Evolutionary conservation across 768 basidiomycete species (phyloP).

Genomic region (Termitomyces heimii): DNA sequence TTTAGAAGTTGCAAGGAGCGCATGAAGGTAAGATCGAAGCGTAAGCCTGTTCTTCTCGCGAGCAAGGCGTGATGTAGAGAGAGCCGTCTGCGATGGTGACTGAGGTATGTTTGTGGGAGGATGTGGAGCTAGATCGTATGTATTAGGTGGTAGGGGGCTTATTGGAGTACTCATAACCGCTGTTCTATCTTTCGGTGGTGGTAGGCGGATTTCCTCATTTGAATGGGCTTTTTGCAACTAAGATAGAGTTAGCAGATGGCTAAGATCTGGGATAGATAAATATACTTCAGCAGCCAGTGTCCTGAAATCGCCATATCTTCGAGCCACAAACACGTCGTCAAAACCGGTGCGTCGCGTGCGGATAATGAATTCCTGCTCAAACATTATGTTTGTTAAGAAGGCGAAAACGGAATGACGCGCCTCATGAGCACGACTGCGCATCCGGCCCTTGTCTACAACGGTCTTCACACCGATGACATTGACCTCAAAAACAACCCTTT

Average conservation of each 20-base stretch:
- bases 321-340: slow-evolving; percentile 80
- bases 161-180: slow-evolving; percentile 52
- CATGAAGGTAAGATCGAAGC: slow-evolving; percentile 86
- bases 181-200: slow-evolving; percentile 86
- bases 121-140: slow-evolving; percentile 8
- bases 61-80: slow-evolving; percentile 48
- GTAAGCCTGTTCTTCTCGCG: slow-evolving; percentile 96
- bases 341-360: slow-evolving; percentile 71
- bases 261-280: background rate
- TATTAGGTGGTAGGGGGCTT: slow-evolving; percentile 20
- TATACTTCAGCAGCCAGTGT: slow-evolving; percentile 79
- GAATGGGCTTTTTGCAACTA: slow-evolving; percentile 87
- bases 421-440: slow-evolving; percentile 84
- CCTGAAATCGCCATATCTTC: slow-evolving; percentile 93
- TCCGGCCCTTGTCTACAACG: slow-evolving; percentile 76
- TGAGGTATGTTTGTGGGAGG: slow-evolving; percentile 2
- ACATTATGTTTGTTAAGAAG: slow-evolving; percentile 7
- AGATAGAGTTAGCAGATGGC: slow-evolving; percentile 10
- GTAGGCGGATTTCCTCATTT: slow-evolving; percentile 70
- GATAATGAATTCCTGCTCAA: slow-evolving; percentile 84
- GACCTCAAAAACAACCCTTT: slow-evolving; percentile 70
- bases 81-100: slow-evolving; percentile 17
- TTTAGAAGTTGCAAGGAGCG: slow-evolving; percentile 60
- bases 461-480: slow-evolving; percentile 88
- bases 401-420: slow-evolving; percentile 34